Percentiles rank a stretch among this genome's conserved stretches.
These are phyloP conservation scores for Neonectria magnoliae DNA, from an alignment of 2,329 filamentous ascomycete species.

Conservation along the genomic window DNA sequence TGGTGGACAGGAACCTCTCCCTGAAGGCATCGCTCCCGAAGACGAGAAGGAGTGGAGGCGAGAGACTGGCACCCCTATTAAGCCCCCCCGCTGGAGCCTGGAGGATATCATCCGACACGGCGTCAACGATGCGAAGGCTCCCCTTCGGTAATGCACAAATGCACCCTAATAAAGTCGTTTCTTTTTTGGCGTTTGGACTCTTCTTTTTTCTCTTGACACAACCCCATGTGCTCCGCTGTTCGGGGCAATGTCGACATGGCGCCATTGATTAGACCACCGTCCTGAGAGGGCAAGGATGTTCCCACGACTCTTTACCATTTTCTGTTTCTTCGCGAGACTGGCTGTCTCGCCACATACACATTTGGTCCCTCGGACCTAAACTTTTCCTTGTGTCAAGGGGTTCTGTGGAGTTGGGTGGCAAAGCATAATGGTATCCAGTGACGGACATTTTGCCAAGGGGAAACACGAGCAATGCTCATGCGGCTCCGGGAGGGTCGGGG, in stretches of 20 bases:
- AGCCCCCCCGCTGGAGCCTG: conserved; percentile 83
- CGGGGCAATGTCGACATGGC: conserved; percentile 34
- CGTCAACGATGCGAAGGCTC: conserved; percentile 78
- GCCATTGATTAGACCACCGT: conserved; percentile 37
- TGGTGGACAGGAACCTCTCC: conserved; percentile 82
- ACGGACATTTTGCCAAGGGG: conserved; percentile 32
- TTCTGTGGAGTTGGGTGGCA: conserved; percentile 36
- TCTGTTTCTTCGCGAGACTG: conserved; percentile 22
- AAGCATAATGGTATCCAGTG: conserved; percentile 26
- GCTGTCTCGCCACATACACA: conserved; percentile 24
- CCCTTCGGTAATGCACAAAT: conserved; percentile 65
- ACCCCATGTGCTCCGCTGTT: conserved; percentile 22
- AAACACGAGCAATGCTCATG: conserved; percentile 36
- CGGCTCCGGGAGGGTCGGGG: conserved; percentile 17
- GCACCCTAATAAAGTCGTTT: conserved; percentile 33
- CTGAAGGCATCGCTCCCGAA: conserved; percentile 75
- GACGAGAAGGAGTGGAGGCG: conserved; percentile 76
- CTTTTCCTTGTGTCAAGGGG: conserved; percentile 5
- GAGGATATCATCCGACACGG: conserved; percentile 82
- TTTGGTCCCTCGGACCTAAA: conserved; percentile 8
- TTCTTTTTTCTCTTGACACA: conserved; percentile 33
- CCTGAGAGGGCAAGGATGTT: conserved; percentile 36
- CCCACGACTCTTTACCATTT: conserved; percentile 34
- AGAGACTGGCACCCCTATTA: conserved; percentile 72
- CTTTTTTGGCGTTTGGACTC: conserved; percentile 40